Base-by-base conservation (phyloP, 352 stramenopile species). In the Phytophthora vignae region DNA sequence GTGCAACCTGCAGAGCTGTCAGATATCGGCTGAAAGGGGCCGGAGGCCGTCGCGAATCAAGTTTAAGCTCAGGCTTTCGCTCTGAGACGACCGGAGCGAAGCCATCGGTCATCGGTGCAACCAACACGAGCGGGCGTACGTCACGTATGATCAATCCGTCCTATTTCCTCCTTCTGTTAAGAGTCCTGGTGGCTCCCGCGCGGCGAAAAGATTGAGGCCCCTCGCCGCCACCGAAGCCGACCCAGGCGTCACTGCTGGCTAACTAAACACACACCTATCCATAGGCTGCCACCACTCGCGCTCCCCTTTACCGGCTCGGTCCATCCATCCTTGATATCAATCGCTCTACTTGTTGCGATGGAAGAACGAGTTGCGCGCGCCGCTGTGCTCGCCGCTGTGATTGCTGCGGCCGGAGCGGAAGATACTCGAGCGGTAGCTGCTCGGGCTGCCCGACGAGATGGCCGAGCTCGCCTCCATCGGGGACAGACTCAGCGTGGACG, bases 331-430 rank as follows among this genome's bases (percentile, higher is more conserved):
- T 12, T 54, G 50, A 22, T 56, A 21, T 40, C 33, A 53, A 56
- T 60, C 25, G 11, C 33, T 66, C 58, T 71, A 78, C 72, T 90
- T 88, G 64, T 88, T 90, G 38, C 83, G 70, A 77, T 87, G 83
- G 67, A 91, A 91, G 48, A 91, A 89, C 40, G 83, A 91, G 52
- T 83, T 81, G 27, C 83, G 81, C 5, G 73, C 60, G 44, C 78
- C 60, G 44, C 78, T 78, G 25, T 84, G 74, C 29, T 72, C 63
- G 25, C 67, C 57, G 48, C 40, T 73, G 68, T 89, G 52, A 42
- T 72, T 83, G 52, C 67, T 77, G 27, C 81, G 78, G 19, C 79
- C 77, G 5, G 79, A 87, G 55, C 82, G 80, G 72, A 90, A 90
- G 9, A 90, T 68, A 3, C 79, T 90, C 10, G 81, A 83, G 25